phyloP scores from a whole-genome alignment of 2,329 filamentous ascomycete genomes.

The Tolypocladium guangdongense region DNA sequence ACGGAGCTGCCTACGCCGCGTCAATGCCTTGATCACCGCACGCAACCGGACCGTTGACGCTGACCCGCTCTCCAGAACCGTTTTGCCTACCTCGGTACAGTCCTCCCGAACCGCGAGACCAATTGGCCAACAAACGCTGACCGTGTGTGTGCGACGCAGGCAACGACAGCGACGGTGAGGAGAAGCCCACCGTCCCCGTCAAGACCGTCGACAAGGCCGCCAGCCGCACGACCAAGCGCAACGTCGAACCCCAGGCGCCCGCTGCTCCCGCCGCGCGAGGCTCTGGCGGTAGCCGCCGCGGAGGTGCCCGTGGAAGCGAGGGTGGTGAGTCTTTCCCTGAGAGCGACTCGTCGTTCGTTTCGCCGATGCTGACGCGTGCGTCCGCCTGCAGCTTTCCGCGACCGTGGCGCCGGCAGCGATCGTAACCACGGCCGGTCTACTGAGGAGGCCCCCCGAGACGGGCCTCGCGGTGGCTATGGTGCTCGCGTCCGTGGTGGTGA shows the following conservation, averaged over 20 bases:
- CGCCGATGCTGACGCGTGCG: background rate
- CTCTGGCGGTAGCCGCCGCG: constrained; percentile 37
- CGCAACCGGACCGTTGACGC: background rate
- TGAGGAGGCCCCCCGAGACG: constrained; percentile 50
- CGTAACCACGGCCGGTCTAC: constrained; percentile 74
- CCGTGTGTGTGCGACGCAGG: constrained; percentile 25
- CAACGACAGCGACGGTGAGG: constrained; percentile 49
- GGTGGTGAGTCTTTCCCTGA: constrained; percentile 53
- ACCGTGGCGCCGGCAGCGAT: constrained; percentile 69
- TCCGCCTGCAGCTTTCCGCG: constrained; percentile 62
- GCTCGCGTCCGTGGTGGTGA: constrained; percentile 51
- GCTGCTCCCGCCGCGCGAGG: constrained; percentile 40
- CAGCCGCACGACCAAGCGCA: constrained; percentile 71
- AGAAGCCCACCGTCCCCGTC: constrained; percentile 70
- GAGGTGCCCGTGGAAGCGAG: constrained; percentile 64
- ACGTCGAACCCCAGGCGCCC: constrained; percentile 65
- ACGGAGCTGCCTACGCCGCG: background rate
- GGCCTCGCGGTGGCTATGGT: constrained; percentile 50
- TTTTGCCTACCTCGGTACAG: constrained; percentile 94
- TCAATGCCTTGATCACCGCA: background rate
- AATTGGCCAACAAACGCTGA: constrained; percentile 5
- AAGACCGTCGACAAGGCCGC: constrained; percentile 82
- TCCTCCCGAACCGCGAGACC: constrained; percentile 6
- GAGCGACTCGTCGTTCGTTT: background rate
- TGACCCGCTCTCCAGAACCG: constrained; percentile 57